A percentile compares a stretch with the other conserved stretches of the same genome.
Conservation (phyloP, 176 grass and related monocot species). For the Paspalum vaginatum region DNA sequence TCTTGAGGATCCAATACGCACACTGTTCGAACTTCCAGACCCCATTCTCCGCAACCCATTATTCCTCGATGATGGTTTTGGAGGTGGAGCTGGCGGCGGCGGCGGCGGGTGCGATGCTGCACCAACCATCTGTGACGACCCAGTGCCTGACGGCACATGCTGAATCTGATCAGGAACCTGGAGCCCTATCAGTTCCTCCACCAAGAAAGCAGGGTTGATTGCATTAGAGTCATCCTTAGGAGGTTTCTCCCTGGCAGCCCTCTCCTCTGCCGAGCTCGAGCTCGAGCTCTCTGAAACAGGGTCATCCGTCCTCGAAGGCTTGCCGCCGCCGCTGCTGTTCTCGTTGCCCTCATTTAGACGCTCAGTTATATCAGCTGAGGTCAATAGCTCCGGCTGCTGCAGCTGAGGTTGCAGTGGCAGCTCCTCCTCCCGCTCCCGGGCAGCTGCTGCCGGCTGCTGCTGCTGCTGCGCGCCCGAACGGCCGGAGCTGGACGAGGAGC, state of each 20-base stretch:
- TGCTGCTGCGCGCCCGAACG: constrained; percentile 55
- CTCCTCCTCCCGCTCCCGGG: constrained; percentile 54
- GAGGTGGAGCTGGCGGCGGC: constrained; percentile 79
- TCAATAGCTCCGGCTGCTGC: constrained; percentile 46
- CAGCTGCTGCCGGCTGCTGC: constrained; percentile 45
- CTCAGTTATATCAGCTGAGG: constrained; percentile 41
- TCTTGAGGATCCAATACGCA: constrained; percentile 83
- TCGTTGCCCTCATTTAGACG: constrained; percentile 48
- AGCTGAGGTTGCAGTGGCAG: constrained; percentile 37
- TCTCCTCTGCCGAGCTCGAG: constrained; percentile 37
- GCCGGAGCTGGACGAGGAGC: constrained; percentile 75
- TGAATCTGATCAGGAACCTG: constrained; percentile 52
- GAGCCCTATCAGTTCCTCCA: constrained; percentile 50
- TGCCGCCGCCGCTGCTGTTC: constrained; percentile 39
- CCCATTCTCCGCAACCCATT: constrained; percentile 66
- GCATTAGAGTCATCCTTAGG: constrained; percentile 46
- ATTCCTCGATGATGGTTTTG: constrained; percentile 58
- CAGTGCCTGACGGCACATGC: constrained; percentile 42
- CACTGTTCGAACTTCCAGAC: constrained; percentile 57
- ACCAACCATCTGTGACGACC: constrained; percentile 48
- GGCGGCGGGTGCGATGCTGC: constrained; percentile 68
- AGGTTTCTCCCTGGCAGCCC: constrained; percentile 51
- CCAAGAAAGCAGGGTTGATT: constrained; percentile 50
- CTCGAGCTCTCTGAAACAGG: constrained; percentile 39
- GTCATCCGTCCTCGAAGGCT: constrained; percentile 45